These are phyloP conservation scores for Rhynchosporium graminicola DNA, from an alignment of 2,329 filamentous ascomycete species.

Conservation along the genomic window DNA sequence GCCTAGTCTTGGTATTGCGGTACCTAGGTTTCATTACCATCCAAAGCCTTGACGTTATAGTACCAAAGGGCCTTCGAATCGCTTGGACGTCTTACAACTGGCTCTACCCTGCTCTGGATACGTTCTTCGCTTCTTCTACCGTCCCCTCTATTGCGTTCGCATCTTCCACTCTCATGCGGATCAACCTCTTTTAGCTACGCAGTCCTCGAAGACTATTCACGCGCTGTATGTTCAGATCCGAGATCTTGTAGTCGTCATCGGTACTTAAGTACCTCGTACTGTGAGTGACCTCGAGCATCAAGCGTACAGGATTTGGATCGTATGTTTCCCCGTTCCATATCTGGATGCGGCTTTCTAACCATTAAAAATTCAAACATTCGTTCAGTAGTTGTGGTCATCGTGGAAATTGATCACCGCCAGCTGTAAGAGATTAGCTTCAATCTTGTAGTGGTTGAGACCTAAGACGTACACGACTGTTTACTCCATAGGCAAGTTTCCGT, in stretches of 20 bases:
- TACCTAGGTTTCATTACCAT: background rate
- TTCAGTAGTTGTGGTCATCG: constrained; percentile 12
- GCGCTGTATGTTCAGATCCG: background rate
- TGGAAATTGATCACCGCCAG: constrained; percentile 36
- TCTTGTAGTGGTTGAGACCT: background rate
- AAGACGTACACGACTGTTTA: constrained; percentile 59
- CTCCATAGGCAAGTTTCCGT: constrained; percentile 63
- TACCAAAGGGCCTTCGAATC: background rate
- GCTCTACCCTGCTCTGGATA: background rate
- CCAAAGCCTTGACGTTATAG: background rate
- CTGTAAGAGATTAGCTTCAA: constrained; percentile 27
- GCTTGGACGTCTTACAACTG: background rate
- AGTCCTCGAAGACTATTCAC: background rate
- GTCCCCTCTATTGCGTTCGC: background rate
- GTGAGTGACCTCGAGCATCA: too few relatives aligned
- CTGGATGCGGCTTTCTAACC: background rate
- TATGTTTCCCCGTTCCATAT: background rate
- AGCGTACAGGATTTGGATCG: background rate
- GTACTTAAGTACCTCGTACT: background rate
- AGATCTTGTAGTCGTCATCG: background rate
- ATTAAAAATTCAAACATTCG: background rate
- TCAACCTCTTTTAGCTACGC: background rate
- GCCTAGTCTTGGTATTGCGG: background rate
- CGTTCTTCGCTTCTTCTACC: background rate
- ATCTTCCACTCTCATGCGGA: background rate